These are phyloP conservation scores for Backusella mclennaniae DNA, from an alignment of 192 early-diverging fungal species.

Conservation along the genomic window DNA sequence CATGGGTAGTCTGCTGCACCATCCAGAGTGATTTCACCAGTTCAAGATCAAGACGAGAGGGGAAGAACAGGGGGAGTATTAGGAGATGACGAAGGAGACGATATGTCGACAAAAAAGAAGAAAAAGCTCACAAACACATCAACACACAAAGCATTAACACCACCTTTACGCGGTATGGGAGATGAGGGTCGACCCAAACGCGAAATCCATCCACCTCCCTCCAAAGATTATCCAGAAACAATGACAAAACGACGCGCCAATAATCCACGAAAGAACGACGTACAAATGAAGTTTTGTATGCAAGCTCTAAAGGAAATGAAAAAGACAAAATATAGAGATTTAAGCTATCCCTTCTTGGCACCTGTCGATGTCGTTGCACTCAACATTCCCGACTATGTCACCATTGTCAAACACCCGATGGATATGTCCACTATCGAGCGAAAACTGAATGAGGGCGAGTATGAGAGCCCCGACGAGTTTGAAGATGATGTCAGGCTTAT, in stretches of 20 bases:
- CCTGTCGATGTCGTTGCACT: slow-evolving; percentile 87
- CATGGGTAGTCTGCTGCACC: slow-evolving; percentile 9
- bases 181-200: slow-evolving; percentile 65
- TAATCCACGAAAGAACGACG: slow-evolving; percentile 46
- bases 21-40: slow-evolving; percentile 21
- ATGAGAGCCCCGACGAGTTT: slow-evolving; percentile 64
- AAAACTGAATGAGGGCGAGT: slow-evolving; percentile 66
- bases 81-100: not conserved
- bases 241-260: slow-evolving; percentile 27
- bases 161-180: slow-evolving; percentile 31
- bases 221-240: slow-evolving; percentile 45
- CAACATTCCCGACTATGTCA: slow-evolving; percentile 84
- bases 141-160: not conserved
- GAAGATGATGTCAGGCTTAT: slow-evolving; percentile 77
- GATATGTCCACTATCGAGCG: slow-evolving; percentile 78
- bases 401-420: slow-evolving; percentile 87
- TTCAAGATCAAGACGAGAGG: not conserved
- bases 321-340: slow-evolving; percentile 65
- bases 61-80: not conserved
- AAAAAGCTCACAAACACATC: not conserved
- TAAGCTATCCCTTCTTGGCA: slow-evolving; percentile 70
- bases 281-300: slow-evolving; percentile 64
- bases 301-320: slow-evolving; percentile 62
- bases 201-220: slow-evolving; percentile 62
- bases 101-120: not conserved